Conservation (phyloP, 108 stramenopile species). For the Aurantiochytrium sp. region DNA sequence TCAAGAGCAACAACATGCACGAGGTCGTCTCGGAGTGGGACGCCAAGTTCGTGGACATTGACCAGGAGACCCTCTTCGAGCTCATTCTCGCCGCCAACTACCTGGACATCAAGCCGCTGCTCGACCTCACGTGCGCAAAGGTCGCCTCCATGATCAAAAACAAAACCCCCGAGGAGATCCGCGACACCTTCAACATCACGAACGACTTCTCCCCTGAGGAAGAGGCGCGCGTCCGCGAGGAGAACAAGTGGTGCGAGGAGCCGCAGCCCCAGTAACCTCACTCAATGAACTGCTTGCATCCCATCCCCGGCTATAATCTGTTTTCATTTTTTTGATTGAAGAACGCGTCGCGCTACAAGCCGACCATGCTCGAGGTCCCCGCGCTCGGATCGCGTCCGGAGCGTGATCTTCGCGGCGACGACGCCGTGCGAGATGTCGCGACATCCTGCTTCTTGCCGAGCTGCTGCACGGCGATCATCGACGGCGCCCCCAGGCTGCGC, state of each 20-base stretch:
- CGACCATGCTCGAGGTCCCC: too few species aligned
- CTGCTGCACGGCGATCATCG: too few species aligned
- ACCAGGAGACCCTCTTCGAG: constrained; percentile 96
- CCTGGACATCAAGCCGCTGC: constrained; percentile 74
- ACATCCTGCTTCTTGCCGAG: too few species aligned
- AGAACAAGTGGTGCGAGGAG: constrained; percentile 99
- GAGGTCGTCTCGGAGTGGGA: constrained; percentile 99
- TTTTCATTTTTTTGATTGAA: too few species aligned
- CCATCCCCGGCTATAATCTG: background rate
- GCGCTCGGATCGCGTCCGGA: too few species aligned
- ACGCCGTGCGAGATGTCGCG: too few species aligned
- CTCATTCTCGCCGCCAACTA: constrained; percentile 70
- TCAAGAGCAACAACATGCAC: constrained; percentile 88
- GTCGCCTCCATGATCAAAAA: constrained; percentile 71
- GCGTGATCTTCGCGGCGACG: too few species aligned
- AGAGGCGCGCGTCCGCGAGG: constrained; percentile 97
- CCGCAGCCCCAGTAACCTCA: constrained; percentile 57
- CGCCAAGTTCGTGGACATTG: constrained; percentile 93
- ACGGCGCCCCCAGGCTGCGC: too few species aligned
- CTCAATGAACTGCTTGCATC: background rate
- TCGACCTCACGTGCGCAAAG: constrained; percentile 97
- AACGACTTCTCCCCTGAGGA: constrained; percentile 99
- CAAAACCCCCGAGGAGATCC: constrained; percentile 96
- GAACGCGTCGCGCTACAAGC: too few species aligned
- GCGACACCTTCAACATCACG: constrained; percentile 91